Percentiles rank a stretch among this genome's conserved stretches.
Evolutionary conservation across 495 filamentous ascomycete species (phyloP).

Genomic region (Filosporella fistucella): DNA sequence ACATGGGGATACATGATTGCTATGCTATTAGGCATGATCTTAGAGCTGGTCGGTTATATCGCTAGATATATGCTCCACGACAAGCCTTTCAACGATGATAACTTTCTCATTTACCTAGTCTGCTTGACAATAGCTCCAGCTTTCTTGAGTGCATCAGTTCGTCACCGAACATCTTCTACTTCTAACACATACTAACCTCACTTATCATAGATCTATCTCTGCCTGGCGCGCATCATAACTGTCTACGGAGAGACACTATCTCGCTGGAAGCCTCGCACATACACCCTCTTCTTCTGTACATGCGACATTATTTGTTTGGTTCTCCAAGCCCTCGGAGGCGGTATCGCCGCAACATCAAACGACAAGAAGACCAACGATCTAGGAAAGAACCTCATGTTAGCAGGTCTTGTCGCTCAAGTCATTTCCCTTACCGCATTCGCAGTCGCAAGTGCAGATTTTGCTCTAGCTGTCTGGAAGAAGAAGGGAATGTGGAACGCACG

Average conservation of each 20-base stretch:
- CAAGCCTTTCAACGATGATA: slow-evolving; percentile 31
- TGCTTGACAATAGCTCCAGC: slow-evolving; percentile 50
- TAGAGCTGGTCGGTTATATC: slow-evolving; percentile 37
- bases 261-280: slow-evolving; percentile 41
- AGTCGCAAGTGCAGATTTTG: slow-evolving; percentile 15
- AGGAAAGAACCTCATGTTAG: slow-evolving; percentile 25
- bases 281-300: slow-evolving; percentile 47
- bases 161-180: not conserved
- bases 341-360: slow-evolving; percentile 40
- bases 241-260: slow-evolving; percentile 44
- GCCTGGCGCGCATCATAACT: slow-evolving; percentile 46
- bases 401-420: slow-evolving; percentile 23
- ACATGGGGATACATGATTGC: slow-evolving; percentile 34
- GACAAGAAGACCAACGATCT: slow-evolving; percentile 6
- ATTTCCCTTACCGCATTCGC: slow-evolving; percentile 18
- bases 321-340: slow-evolving; percentile 52
- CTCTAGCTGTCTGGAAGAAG: slow-evolving; percentile 14
- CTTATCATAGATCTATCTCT: slow-evolving; percentile 42
- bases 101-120: slow-evolving; percentile 41
- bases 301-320: slow-evolving; percentile 49
- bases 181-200: not conserved
- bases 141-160: slow-evolving; percentile 45
- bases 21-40: slow-evolving; percentile 32
- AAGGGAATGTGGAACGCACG: slow-evolving; percentile 21
- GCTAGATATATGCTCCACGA: slow-evolving; percentile 34